Evolutionary conservation across 352 stramenopile genomes (phyloP).

Genomic region (Phytopythium sindhum): DNA sequence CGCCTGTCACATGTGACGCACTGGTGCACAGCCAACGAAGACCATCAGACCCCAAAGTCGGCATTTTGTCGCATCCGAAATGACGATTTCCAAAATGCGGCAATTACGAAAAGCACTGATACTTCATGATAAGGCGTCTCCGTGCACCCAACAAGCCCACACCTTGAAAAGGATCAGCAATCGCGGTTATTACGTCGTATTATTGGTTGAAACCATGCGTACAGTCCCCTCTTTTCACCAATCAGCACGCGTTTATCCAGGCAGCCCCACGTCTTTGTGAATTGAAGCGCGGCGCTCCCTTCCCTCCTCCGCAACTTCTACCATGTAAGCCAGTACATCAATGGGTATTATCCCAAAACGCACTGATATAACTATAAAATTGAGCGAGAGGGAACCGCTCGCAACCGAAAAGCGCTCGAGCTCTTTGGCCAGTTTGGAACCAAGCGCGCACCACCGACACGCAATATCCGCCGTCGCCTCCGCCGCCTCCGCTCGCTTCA

Average conservation of each 20-base stretch:
- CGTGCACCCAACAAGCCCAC: not conserved
- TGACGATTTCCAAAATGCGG: not conserved
- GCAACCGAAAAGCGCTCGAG: not conserved
- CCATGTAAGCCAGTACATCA: not conserved
- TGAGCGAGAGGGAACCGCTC: not conserved
- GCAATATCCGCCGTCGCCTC: not conserved
- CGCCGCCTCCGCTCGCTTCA: not conserved
- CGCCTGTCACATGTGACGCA: not conserved
- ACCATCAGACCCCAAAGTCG: not conserved
- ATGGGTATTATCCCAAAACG: not conserved
- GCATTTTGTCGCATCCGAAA: not conserved
- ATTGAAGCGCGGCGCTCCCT: not conserved
- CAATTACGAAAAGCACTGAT: not conserved
- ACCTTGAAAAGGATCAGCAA: not conserved
- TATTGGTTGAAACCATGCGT: constrained; percentile 3
- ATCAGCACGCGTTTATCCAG: not conserved
- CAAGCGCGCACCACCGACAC: constrained; percentile 2
- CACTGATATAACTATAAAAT: not conserved
- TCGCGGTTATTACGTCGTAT: not conserved
- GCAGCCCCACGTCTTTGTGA: constrained; percentile 2
- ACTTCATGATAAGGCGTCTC: not conserved
- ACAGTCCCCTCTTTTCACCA: not conserved
- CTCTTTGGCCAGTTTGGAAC: not conserved
- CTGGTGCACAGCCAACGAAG: not conserved
- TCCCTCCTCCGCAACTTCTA: constrained; percentile 1